Evolutionary conservation across 2,329 filamentous ascomycete genomes (phyloP), one percentile per base, ranked within the genome.

Genomic region (Claviceps sp.): DNA sequence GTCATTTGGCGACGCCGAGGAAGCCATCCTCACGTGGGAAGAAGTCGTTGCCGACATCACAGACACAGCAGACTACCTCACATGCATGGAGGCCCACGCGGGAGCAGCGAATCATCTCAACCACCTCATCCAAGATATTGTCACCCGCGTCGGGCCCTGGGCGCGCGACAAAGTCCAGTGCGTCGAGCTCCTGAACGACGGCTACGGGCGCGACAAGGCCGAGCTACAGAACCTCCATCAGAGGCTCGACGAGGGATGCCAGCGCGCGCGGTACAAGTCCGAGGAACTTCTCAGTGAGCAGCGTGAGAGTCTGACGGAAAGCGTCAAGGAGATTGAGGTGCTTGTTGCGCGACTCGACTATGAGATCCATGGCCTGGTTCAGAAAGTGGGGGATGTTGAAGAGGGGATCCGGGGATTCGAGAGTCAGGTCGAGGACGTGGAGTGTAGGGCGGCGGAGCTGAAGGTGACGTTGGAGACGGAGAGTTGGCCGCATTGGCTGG

Each of bases 321-420:
- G 77, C 16, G 73, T 89, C 54, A 85, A 85, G 64, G 86, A 93
- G 56, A 75, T 96, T 14, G 89, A 95, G 64, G 78, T 85, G 22
- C 72, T 94, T 40, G 81, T 85, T 2, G 88, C 88, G 20, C 90
- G 90, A 66, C 74, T 97, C 51, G 90, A 97, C 61, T 97, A 97
- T 66, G 91, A 96, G 71, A 83, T 96, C 55, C 80, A 85, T 54
- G 81, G 82, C 16, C 71, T 97, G n/a, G 75, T 82, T 47, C 81
- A 83, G 47, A 88, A 88, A 60, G 84, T 95, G 9, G 78, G 86
- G 59, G 91, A 97, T 62, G 86, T 95, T 8, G 89, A 95, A 62
- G 85, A 88, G 55, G 86, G 86, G 1, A 80, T 95, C 0, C 71
- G 70, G 11, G 85, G 89, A 55, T 94, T 95, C 65, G 86, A 90